Percentiles rank a stretch among this genome's conserved stretches.
These are phyloP conservation scores for Alternaria triticina DNA, from an alignment of 2,329 filamentous ascomycete genomes.

Conservation along the genomic window DNA sequence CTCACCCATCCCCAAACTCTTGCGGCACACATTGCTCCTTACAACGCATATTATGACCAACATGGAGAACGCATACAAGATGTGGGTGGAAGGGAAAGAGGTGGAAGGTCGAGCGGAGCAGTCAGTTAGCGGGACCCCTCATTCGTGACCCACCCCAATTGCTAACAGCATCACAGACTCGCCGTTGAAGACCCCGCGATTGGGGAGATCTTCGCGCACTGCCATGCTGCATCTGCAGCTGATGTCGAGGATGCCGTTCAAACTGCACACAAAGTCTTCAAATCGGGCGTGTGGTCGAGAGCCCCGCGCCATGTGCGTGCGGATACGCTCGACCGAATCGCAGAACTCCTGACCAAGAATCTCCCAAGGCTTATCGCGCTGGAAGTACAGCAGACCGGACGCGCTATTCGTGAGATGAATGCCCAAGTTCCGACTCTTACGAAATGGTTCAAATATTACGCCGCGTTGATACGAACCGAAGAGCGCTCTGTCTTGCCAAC, in stretches of 20 bases:
- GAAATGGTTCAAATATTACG: constrained; percentile 76
- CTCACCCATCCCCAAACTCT: neutral
- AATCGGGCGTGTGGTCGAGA: constrained; percentile 63
- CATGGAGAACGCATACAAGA: constrained; percentile 22
- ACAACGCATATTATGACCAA: constrained; percentile 11
- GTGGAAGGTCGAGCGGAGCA: constrained; percentile 52
- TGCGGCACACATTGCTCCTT: neutral
- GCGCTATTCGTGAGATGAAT: constrained; percentile 72
- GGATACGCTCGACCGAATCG: constrained; percentile 66
- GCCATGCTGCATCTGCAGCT: constrained; percentile 55
- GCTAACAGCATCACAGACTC: constrained; percentile 50
- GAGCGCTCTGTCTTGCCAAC: constrained; percentile 72
- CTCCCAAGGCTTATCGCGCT: constrained; percentile 65
- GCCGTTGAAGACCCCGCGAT: constrained; percentile 62
- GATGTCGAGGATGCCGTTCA: constrained; percentile 54
- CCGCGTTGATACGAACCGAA: constrained; percentile 69
- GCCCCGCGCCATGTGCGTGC: constrained; percentile 65
- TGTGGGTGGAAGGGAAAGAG: constrained; percentile 55
- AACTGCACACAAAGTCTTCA: constrained; percentile 56
- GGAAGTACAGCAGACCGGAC: constrained; percentile 72
- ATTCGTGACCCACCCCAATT: constrained; percentile 4
- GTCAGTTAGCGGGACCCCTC: constrained; percentile 49
- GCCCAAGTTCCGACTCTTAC: constrained; percentile 71
- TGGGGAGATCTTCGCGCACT: constrained; percentile 60
- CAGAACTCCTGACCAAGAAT: constrained; percentile 59